Conservation (phyloP, 208 protist genomes). For the Crithidia fasciculata region DNA sequence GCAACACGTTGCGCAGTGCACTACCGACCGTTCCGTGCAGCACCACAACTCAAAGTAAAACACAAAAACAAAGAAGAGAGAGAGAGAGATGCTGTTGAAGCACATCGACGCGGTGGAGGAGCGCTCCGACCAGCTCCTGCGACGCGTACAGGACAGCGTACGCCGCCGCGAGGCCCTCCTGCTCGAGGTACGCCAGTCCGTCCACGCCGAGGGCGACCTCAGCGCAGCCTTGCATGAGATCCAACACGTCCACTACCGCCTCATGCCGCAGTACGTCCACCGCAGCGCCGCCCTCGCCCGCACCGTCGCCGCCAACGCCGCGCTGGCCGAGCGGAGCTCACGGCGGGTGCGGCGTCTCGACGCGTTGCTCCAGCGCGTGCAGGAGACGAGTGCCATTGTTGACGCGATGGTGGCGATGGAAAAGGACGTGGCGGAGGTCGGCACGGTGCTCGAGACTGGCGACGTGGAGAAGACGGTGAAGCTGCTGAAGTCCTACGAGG, state of each 20-base stretch:
- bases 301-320: slow-evolving; percentile 53
- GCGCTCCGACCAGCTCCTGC: slow-evolving; percentile 55
- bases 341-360: slow-evolving; percentile 50
- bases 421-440: slow-evolving; percentile 36
- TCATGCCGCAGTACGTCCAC: slow-evolving; percentile 56
- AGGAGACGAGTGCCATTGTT: slow-evolving; percentile 51
- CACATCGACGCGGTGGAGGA: slow-evolving; percentile 59
- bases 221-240: slow-evolving; percentile 41
- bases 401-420: slow-evolving; percentile 60
- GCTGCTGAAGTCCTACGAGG: slow-evolving; percentile 69
- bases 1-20: no score
- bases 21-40: no score
- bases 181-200: slow-evolving; percentile 33
- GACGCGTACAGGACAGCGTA: slow-evolving; percentile 49
- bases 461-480: slow-evolving; percentile 64
- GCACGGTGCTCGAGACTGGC: slow-evolving; percentile 32
- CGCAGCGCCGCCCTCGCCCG: slow-evolving; percentile 50
- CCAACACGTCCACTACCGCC: slow-evolving; percentile 42
- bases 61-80: neutral
- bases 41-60: slow-evolving; percentile 4
- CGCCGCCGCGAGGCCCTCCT: slow-evolving; percentile 58
- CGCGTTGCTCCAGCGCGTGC: slow-evolving; percentile 60
- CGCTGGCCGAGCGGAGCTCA: slow-evolving; percentile 60
- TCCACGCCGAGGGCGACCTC: slow-evolving; percentile 36
- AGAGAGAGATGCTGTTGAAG: slow-evolving; percentile 27